A percentile compares a stretch with the other conserved stretches of the same genome.
Conservation (phyloP, 805 yeast genomes). For the Starmerella tilneyi region DNA sequence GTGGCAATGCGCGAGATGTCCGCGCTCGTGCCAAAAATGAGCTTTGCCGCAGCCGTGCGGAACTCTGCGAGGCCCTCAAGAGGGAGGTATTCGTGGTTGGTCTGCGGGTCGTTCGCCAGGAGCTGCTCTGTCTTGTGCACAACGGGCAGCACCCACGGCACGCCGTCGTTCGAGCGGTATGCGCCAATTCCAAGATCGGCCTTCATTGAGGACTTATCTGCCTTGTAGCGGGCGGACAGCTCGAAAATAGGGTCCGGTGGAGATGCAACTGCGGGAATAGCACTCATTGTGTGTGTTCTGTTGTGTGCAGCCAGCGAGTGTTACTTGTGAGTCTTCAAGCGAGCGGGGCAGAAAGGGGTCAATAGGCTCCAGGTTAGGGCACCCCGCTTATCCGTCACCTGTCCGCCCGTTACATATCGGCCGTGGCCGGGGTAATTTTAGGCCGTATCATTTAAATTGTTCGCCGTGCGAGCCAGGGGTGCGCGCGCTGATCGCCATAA, state of each 20-base stretch:
- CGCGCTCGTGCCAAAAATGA: slow-evolving; percentile 60
- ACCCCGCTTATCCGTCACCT: too few relatives aligned
- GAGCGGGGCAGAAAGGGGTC: too few relatives aligned
- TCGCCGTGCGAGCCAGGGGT: too few relatives aligned
- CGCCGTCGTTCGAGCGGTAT: slow-evolving; percentile 79
- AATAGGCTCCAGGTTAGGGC: too few relatives aligned
- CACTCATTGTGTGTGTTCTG: slow-evolving; percentile 10
- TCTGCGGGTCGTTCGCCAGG: slow-evolving; percentile 34
- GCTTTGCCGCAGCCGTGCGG: slow-evolving; percentile 53
- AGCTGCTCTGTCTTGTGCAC: slow-evolving; percentile 52
- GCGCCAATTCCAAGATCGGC: slow-evolving; percentile 75
- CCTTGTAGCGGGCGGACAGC: slow-evolving; percentile 35
- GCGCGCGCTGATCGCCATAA: too few relatives aligned
- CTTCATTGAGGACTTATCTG: slow-evolving; percentile 35
- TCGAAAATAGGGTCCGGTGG: slow-evolving; percentile 88
- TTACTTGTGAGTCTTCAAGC: too few relatives aligned
- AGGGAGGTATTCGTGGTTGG: slow-evolving; percentile 77
- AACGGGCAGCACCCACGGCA: slow-evolving; percentile 83
- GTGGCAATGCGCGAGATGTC: slow-evolving; percentile 46
- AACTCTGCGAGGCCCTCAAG: slow-evolving; percentile 67
- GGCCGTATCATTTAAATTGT: too few relatives aligned
- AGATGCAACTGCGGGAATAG: slow-evolving; percentile 23
- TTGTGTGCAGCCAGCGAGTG: too few relatives aligned
- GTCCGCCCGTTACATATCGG: too few relatives aligned
- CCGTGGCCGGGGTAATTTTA: too few relatives aligned